Conservation (phyloP, 257 asterid genomes). For the Solanum ossicruentum region DNA sequence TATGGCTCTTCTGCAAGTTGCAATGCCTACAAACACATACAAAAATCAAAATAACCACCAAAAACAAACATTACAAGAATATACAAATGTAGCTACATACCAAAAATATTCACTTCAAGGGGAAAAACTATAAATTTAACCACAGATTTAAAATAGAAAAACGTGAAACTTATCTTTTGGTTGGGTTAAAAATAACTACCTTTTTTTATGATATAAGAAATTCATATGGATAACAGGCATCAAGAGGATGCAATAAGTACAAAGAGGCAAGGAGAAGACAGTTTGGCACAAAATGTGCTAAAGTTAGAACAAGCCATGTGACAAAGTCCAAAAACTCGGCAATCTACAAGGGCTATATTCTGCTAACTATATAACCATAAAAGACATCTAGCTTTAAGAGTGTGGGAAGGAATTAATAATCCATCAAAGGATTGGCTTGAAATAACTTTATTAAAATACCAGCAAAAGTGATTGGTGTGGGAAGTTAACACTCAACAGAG, state of each 20-base stretch:
- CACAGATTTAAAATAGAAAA: not conserved
- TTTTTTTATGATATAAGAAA: not conserved
- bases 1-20: conserved; percentile 78
- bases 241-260: not conserved
- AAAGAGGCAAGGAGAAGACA: not conserved
- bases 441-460: not conserved
- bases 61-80: not conserved
- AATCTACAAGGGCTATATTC: not conserved
- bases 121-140: not conserved
- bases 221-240: not conserved
- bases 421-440: not conserved
- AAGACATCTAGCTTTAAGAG: not conserved
- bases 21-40: conserved; percentile 40
- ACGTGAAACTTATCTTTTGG: not conserved
- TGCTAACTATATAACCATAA: not conserved
- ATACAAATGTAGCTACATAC: not conserved
- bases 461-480: not conserved
- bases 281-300: not conserved
- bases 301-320: not conserved
- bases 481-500: not conserved
- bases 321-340: not conserved
- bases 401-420: not conserved
- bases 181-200: not conserved
- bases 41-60: not conserved
- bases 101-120: not conserved